Evolutionary conservation across 805 yeast genomes (phyloP).

Genomic region (Debaryomyces hansenii): DNA sequence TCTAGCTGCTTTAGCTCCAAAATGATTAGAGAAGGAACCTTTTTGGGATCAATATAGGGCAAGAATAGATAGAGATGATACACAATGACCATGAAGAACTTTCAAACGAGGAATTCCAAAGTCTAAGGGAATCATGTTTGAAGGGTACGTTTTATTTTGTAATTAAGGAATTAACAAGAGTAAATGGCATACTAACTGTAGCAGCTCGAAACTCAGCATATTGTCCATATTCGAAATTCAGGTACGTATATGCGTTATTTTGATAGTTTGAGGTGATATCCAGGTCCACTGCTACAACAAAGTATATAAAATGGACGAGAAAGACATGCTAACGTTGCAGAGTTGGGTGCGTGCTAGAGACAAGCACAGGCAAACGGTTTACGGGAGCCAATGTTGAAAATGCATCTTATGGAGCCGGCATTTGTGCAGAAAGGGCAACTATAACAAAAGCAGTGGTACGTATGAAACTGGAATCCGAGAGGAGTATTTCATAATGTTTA

Average conservation of each 20-base stretch:
- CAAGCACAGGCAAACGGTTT: slow-evolving; percentile 48
- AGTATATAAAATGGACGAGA: neutral
- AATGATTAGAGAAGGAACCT: too few species aligned
- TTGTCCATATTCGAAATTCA: slow-evolving; percentile 71
- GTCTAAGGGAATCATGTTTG: slow-evolving; percentile 16
- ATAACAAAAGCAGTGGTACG: slow-evolving; percentile 34
- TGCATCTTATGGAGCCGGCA: slow-evolving; percentile 74
- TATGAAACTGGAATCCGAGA: slow-evolving; percentile 7
- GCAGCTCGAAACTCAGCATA: slow-evolving; percentile 55
- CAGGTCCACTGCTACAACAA: neutral
- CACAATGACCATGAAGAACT: slow-evolving; percentile 16
- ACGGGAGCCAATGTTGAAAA: slow-evolving; percentile 91
- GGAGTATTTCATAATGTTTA: neutral
- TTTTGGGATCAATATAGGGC: too few species aligned
- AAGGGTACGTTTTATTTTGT: slow-evolving; percentile 17
- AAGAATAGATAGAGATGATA: neutral
- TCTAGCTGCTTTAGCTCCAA: too few species aligned
- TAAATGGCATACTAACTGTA: neutral
- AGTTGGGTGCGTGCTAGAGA: slow-evolving; percentile 78
- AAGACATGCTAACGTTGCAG: slow-evolving; percentile 22
- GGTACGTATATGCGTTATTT: slow-evolving; percentile 25
- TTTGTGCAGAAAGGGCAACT: slow-evolving; percentile 43
- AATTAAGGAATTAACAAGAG: neutral
- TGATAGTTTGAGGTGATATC: neutral
- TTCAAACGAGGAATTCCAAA: slow-evolving; percentile 17